A percentile compares a stretch with the other conserved stretches of the same genome.
These are phyloP conservation scores for Tuber calosporum DNA, from an alignment of 495 filamentous ascomycete species.

Conservation along the genomic window DNA sequence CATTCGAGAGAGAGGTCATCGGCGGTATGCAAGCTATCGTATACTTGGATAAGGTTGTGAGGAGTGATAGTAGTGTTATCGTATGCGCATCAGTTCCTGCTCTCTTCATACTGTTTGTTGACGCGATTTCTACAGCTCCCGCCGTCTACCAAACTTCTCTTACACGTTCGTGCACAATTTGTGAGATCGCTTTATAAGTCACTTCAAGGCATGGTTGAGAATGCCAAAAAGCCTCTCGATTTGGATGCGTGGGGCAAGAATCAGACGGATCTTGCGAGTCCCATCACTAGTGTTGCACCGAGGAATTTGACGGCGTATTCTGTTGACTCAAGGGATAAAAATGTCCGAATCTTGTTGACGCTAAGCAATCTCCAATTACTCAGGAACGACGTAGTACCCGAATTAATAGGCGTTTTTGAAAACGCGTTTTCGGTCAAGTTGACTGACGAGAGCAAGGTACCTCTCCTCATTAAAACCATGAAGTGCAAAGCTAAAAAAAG, in stretches of 20 bases:
- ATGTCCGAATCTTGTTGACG: constrained; percentile 85
- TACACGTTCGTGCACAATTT: constrained; percentile 79
- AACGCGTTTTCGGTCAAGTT: constrained; percentile 80
- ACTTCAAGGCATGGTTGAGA: constrained; percentile 89
- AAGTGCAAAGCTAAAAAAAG: not conserved
- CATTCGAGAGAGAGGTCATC: constrained; percentile 71
- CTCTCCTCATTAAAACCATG: not conserved
- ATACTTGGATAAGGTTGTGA: constrained; percentile 71
- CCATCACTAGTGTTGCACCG: constrained; percentile 22
- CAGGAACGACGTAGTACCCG: constrained; percentile 67
- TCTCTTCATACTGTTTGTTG: not conserved
- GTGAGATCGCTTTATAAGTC: constrained; percentile 86
- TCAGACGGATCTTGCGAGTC: constrained; percentile 41
- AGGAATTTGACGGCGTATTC: constrained; percentile 36
- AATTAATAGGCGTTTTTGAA: constrained; percentile 79
- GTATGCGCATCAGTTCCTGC: not conserved
- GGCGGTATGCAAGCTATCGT: constrained; percentile 84
- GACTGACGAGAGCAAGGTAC: constrained; percentile 70
- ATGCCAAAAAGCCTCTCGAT: constrained; percentile 65
- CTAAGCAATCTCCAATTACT: constrained; percentile 80
- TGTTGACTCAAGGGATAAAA: constrained; percentile 49
- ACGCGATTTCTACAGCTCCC: constrained; percentile 45
- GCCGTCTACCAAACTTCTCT: constrained; percentile 72
- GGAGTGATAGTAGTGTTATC: constrained; percentile 57
- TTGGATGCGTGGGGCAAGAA: constrained; percentile 56